Evolutionary conservation across 352 stramenopile species (phyloP), one percentile per base, ranked within the genome.

Genomic region (Phytophthora pinifolia): DNA sequence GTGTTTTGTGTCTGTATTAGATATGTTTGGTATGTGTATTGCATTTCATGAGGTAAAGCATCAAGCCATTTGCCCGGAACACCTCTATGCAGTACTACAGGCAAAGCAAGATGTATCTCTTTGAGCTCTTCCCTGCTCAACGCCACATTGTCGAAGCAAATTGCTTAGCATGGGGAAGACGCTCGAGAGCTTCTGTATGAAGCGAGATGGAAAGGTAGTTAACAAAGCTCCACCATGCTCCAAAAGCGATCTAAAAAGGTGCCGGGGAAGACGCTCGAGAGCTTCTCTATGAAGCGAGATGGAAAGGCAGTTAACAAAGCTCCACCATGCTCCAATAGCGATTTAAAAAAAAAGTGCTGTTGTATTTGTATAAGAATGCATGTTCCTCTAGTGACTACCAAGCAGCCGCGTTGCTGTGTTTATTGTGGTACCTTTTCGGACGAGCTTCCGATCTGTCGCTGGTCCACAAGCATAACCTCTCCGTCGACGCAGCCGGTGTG

Each of bases 401-500:
- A 20, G 56, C 58, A 22, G 46, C 52, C 10, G 62, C 56, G 3
- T 5, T 71, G 44, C 6, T 65, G 35, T 38, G 32, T 12, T 6
- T 61, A 3, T 9, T 63, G 6, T 71, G 62, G 52, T 67, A 64
- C 32, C 33, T 63, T 10, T 72, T 72, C 15, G 63, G 53, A 0
- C 52, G 63, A 1, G 57, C 63, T 3, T 72, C 63, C 5, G 63
- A 72, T 44, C 52, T 72, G 9, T 58, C 37, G 1, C 18, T 63
- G 22, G 22, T 27, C 22, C 22, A 4, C 22, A 27, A 27, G 22
- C 22, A 27, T 2, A 27, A 27, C 4, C 15, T 73, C 3, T 59
- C 53, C 2, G 32, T 65, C 43, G 43, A 59, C 31, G 17, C 31
- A 12, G 60, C 25, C n/a, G 32, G 45, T 1, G 34, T 64, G 2